Base-by-base conservation (phyloP, 768 basidiomycete species). In the Collybia sordida region DNA sequence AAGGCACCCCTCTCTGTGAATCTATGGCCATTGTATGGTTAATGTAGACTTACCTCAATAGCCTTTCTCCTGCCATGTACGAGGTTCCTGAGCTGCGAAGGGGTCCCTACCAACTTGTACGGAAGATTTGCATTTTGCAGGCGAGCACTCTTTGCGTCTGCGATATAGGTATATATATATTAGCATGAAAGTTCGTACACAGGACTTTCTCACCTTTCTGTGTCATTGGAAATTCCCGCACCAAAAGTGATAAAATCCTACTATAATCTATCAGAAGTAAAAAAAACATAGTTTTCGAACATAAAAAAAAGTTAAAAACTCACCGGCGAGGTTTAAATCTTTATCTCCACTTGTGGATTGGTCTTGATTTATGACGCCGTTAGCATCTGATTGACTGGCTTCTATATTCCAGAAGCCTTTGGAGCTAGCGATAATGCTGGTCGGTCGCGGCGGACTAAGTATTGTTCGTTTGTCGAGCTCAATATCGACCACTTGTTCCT, bases 401-500 rank as follows among this genome's bases (percentile, higher is more conserved):
- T 38, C 22, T n/a, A 47, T 25, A 47, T 71, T 67, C 79, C 79
- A 81, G 1, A 74, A 64, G 4, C 57, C 57, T 37, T 65, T 74
- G 4, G 71, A 55, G 25, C 61, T 61, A 31, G 72, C 59, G 1
- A 71, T 61, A 2, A 56, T 31, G 51, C 72, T 74, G 35, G 61
- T 64, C 19, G 57, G 59, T 27, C 56, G 60, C 5, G 62, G 48
- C 3, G 76, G 69, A 25, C 65, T 64, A 40, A 80, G 57, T 5
- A 70, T 49, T 3, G 78, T 82, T 44, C 65, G 60, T 45, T 72
- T 75, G 52, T 82, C 76, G 17, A 82, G 67, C 49, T 80, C 78
- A 22, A 80, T 60, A 55, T 82, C 79, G n/a, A 78, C 60, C 17
- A 80, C 66, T 57, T 82, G 79, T 50, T 79, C 77, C 55, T 78